These are phyloP conservation scores for Paramecium sonneborni DNA, from an alignment of 73 alveolate species.

Conservation along the genomic window DNA sequence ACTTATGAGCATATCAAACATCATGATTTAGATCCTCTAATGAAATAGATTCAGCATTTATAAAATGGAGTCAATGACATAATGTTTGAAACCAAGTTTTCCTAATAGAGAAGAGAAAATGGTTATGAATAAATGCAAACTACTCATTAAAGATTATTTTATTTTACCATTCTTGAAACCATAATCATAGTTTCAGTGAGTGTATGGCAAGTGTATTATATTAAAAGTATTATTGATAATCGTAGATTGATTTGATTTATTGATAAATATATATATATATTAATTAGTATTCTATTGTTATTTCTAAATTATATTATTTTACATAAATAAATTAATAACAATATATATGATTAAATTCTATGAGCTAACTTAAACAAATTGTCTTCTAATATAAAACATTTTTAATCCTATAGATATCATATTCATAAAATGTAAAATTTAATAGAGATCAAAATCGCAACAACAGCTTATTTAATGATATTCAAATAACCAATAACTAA, in stretches of 20 bases:
- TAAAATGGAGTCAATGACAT: constrained; percentile 47
- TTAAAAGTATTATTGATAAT: constrained; percentile 61
- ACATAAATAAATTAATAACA: neutral
- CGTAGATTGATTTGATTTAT: constrained; percentile 63
- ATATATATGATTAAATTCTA: no score
- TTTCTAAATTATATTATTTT: no score
- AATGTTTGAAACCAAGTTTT: constrained; percentile 43
- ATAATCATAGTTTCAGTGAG: constrained; percentile 24
- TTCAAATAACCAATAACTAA: no score
- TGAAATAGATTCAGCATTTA: constrained; percentile 32
- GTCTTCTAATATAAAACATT: no score
- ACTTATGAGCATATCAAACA: constrained; percentile 61
- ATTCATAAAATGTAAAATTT: no score
- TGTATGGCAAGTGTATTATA: constrained; percentile 64
- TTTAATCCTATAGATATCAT: no score
- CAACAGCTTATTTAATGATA: no score
- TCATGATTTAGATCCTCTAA: constrained; percentile 66
- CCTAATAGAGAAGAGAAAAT: constrained; percentile 59
- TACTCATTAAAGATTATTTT: constrained; percentile 51
- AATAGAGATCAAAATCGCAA: no score
- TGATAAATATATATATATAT: neutral
- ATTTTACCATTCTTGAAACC: constrained; percentile 58
- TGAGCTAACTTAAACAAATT: no score
- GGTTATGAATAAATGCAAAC: constrained; percentile 43
- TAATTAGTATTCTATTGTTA: no score